Evolutionary conservation across 306 rosid genomes (phyloP).

Genomic region (Vachellia collinsii): DNA sequence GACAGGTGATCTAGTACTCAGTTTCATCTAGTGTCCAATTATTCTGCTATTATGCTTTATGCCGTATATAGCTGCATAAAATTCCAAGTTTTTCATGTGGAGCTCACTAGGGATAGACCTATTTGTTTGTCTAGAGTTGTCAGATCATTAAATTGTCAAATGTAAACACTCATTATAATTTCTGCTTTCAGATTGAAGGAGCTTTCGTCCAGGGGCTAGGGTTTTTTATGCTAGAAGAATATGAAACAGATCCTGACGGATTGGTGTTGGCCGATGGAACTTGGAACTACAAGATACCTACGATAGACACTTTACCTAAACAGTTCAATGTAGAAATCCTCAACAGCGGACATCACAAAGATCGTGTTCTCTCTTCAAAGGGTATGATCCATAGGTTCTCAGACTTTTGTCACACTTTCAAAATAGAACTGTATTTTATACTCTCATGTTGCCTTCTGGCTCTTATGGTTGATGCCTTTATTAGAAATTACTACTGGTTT

Average conservation of each 20-base stretch:
- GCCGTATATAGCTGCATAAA: neutral
- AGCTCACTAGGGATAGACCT: neutral
- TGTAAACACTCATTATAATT: constrained; percentile 17
- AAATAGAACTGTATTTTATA: neutral
- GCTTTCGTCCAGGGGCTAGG: constrained; percentile 94
- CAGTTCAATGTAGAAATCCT: constrained; percentile 79
- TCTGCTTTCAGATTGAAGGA: constrained; percentile 85
- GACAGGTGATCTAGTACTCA: constrained; percentile 66
- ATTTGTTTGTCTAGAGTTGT: constrained; percentile 6
- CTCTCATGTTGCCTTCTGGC: neutral
- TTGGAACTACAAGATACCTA: constrained; percentile 91
- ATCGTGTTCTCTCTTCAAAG: constrained; percentile 87
- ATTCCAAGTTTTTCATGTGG: neutral
- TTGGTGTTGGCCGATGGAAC: constrained; percentile 71
- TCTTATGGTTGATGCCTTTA: neutral
- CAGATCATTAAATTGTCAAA: neutral
- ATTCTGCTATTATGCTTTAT: neutral
- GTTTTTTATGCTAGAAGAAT: constrained; percentile 90
- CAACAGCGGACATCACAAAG: constrained; percentile 76
- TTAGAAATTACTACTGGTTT: neutral
- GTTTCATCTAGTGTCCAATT: neutral
- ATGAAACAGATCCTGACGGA: constrained; percentile 62
- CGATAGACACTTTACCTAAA: constrained; percentile 82
- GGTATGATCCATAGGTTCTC: constrained; percentile 50
- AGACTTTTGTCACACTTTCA: neutral